Evolutionary conservation across 306 rosid species (phyloP).

Genomic region (Cucurbita pepo): DNA sequence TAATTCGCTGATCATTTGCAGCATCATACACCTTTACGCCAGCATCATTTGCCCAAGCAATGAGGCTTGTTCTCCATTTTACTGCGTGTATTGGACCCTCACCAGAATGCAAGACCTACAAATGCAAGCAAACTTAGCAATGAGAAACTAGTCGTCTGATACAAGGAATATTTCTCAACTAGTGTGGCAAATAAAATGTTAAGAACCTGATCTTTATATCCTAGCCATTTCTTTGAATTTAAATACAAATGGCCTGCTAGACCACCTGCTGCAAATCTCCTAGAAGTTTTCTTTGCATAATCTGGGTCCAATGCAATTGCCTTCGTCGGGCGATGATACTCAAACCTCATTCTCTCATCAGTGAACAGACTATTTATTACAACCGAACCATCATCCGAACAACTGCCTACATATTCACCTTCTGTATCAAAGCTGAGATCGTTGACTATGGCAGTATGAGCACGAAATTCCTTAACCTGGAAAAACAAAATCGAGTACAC

Average conservation of each 20-base stretch:
- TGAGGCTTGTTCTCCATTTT: conserved; percentile 87
- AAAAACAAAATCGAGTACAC: conserved; percentile 14
- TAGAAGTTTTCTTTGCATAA: conserved; percentile 55
- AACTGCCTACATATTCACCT: conserved; percentile 90
- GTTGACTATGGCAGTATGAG: conserved; percentile 78
- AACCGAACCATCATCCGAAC: conserved; percentile 86
- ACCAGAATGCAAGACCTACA: conserved; percentile 91
- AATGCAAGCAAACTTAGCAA: not conserved
- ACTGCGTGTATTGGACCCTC: conserved; percentile 97
- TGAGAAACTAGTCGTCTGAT: not conserved
- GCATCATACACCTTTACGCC: conserved; percentile 94
- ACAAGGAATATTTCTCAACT: not conserved
- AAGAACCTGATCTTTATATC: conserved; percentile 83
- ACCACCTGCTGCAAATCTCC: conserved; percentile 93
- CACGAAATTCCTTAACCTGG: conserved; percentile 77
- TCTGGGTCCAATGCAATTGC: conserved; percentile 85
- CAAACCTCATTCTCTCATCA: conserved; percentile 75
- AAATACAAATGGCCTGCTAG: conserved; percentile 83
- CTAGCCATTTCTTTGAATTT: conserved; percentile 85
- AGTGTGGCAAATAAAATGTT: not conserved
- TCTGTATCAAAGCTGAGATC: conserved; percentile 81
- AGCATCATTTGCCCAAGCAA: conserved; percentile 98
- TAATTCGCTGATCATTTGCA: conserved; percentile 75
- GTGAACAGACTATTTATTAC: conserved; percentile 74
- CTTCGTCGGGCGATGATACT: conserved; percentile 92